phyloP scores from a whole-genome alignment of 768 basidiomycete genomes.

The Suillus variegatus region DNA sequence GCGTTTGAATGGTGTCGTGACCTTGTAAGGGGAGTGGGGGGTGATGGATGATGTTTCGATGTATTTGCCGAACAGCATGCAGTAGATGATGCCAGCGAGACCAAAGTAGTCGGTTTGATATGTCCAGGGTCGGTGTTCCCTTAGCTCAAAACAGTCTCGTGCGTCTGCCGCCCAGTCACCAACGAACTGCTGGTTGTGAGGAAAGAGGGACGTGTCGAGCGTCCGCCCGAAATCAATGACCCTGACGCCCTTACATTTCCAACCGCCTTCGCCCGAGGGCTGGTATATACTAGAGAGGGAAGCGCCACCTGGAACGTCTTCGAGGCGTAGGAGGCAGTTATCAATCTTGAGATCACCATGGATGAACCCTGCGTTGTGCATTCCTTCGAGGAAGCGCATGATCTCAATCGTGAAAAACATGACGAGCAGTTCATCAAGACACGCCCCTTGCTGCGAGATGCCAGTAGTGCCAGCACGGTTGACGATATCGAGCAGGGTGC shows the following conservation, averaged over 20 bases:
- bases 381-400: constrained; percentile 74
- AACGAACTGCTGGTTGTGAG: constrained; percentile 73
- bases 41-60: constrained; percentile 71
- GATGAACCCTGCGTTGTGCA: constrained; percentile 84
- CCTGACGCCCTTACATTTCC: constrained; percentile 85
- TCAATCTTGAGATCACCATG: constrained; percentile 99
- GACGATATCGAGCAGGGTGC: constrained; percentile 88
- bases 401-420: constrained; percentile 96
- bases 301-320: constrained; percentile 72
- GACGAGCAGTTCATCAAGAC: constrained; percentile 89
- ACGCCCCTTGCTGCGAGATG: constrained; percentile 77
- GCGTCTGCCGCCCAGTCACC: constrained; percentile 90
- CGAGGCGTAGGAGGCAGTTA: constrained; percentile 93
- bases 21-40: constrained; percentile 49
- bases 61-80: constrained; percentile 96
- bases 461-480: constrained; percentile 80
- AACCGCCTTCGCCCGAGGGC: constrained; percentile 77
- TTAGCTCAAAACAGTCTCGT: constrained; percentile 90
- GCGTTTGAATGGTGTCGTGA: constrained; percentile 80
- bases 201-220: constrained; percentile 84
- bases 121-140: constrained; percentile 84
- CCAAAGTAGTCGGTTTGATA: constrained; percentile 97
- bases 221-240: constrained; percentile 98
- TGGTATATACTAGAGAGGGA: constrained; percentile 80
- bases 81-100: constrained; percentile 91